Evolutionary conservation across 2,329 filamentous ascomycete genomes (phyloP).

Genomic region (Nemania abortiva): DNA sequence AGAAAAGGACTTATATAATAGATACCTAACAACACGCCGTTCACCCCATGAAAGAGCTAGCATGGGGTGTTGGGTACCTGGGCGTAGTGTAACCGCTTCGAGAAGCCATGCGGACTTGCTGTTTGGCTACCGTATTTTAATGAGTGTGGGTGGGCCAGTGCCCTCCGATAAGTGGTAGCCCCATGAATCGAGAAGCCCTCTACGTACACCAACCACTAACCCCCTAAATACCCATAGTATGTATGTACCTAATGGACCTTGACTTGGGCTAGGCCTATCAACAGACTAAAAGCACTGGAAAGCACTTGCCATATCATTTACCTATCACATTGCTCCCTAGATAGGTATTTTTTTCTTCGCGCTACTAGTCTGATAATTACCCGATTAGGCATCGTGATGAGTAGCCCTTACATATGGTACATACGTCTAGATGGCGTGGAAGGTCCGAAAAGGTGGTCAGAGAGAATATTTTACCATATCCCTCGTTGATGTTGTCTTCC

Average conservation of each 20-base stretch:
- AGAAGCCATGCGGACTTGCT: conserved; percentile 27
- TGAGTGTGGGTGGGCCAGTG: conserved; percentile 35
- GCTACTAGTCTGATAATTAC: conserved; percentile 3
- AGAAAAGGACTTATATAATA: conserved; percentile 38
- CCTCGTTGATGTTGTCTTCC: neutral
- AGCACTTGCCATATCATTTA: conserved; percentile 10
- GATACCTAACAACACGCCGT: neutral
- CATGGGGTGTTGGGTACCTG: conserved; percentile 16
- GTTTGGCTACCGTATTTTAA: conserved; percentile 24
- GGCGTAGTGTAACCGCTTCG: conserved; percentile 22
- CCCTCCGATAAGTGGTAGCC: conserved; percentile 6
- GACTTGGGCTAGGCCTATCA: conserved; percentile 7
- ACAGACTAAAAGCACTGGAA: conserved; percentile 4
- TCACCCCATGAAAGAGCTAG: conserved; percentile 23
- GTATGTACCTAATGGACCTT: neutral
- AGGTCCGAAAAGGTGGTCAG: neutral
- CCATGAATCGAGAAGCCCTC: conserved; percentile 9
- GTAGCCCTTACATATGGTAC: neutral
- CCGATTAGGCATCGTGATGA: conserved; percentile 2
- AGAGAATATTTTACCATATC: neutral
- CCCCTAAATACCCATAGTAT: neutral
- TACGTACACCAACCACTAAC: neutral
- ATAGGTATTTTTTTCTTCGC: conserved; percentile 10
- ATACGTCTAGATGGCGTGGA: neutral
- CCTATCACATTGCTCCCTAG: conserved; percentile 6